Evolutionary conservation across 1,284 basidiomycete genomes (phyloP), one percentile per base, ranked within the genome.

Genomic region (Cryptococcus sp.): DNA sequence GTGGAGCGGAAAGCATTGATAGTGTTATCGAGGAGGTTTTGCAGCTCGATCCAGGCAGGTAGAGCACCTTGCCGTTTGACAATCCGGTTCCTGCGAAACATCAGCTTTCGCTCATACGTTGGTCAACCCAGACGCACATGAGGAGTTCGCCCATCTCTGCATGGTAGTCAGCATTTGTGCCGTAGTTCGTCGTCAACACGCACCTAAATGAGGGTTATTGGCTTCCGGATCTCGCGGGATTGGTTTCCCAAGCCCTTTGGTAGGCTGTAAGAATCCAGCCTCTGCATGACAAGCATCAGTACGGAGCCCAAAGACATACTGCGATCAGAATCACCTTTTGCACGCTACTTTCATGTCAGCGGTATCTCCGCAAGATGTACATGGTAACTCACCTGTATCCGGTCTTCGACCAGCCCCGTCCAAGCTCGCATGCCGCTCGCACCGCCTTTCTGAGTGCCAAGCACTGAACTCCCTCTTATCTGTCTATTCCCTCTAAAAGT

Each of bases 41-140:
- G 92, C 38, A 93, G 70, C 75, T 94, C 91, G 3, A 95, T 88
- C 91, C 91, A 95, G 3, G 91, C 89, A n/a, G 92, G 93, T 0
- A 87, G 85, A 2, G 88, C 90, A 16, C 89, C 90, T 68, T 93
- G 90, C 41, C 86, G 81, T 69, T 91, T 88, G 19, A 95, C 84
- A 58, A 94, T 92, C 15, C 91, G 85, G 70, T 94, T 94, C 88
- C 68, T 74, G 61, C 47, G 22, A 42, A 31, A 15, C 31, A 44
- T 46, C 41, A 22, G 47, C 40, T 50, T n/a, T 39, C 7, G 35
- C 13, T 11, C 52, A 35, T 47, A 27, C 35, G 20, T 10, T 1
- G 10, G 16, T 7, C 5, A 11, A 20, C n/a, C 5, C 2, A 8
- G 3, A 47, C 65, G 56, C 44, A 71, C 69, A 94, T 88, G 52